Evolutionary conservation across 352 stramenopile species (phyloP).

Genomic region (Phytopythium vexans): DNA sequence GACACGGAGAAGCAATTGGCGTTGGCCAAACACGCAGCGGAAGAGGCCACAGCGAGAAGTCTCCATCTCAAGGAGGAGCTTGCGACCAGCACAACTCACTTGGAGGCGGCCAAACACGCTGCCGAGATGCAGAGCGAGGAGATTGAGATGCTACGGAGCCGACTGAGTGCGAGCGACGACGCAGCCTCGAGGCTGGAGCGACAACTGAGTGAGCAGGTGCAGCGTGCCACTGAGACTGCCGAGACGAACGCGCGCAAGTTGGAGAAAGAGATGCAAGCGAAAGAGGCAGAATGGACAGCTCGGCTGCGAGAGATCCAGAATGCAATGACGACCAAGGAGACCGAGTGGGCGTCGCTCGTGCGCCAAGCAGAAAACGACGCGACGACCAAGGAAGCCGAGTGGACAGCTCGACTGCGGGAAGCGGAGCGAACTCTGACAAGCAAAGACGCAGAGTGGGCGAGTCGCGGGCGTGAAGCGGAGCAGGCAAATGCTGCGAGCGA

Average conservation of each 20-base stretch:
- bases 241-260: constrained; percentile 17
- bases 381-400: background rate
- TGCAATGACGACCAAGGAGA: constrained; percentile 1
- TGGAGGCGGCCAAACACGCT: constrained; percentile 39
- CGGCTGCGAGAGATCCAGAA: constrained; percentile 15
- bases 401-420: no score
- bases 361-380: constrained; percentile 5
- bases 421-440: no score
- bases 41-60: constrained; percentile 29
- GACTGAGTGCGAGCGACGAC: constrained; percentile 12
- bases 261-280: constrained; percentile 24
- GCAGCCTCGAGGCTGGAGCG: constrained; percentile 18
- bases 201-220: constrained; percentile 20
- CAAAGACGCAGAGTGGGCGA: no score
- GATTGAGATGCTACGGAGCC: background rate
- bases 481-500: no score
- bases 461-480: no score
- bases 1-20: constrained; percentile 51
- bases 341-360: background rate
- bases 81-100: constrained; percentile 13
- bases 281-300: constrained; percentile 27
- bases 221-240: constrained; percentile 14
- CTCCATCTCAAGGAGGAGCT: no score
- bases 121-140: constrained; percentile 21
- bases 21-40: constrained; percentile 22